Evolutionary conservation across 495 filamentous ascomycete genomes (phyloP), one percentile per base, ranked within the genome.

Genomic region (Penicillium parvum): DNA sequence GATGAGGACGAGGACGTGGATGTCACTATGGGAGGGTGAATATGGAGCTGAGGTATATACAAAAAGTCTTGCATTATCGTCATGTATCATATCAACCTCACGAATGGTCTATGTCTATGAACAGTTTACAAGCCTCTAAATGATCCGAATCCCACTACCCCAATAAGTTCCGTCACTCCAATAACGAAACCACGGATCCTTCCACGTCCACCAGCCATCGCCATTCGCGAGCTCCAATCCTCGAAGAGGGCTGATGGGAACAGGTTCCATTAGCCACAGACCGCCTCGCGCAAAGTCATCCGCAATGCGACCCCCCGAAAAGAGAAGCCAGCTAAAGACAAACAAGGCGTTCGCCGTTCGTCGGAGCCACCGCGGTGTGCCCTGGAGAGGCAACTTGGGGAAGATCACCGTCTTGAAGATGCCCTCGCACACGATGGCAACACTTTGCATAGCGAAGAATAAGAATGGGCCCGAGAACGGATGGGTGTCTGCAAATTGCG

Each of bases 231-330:
- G 55, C 1, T 77, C 78, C 7, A 85, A 26, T 7, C 68, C 71
- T 27, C 83, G 63, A 8, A 82, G 32, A 3, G 64, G 54, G 50
- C 83, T 86, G 1, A 85, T 14, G 0, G 85, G 85, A n/a, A 88
- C 60, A 0, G 83, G 84, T 61, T 88, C 83, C 46, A 72, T 78
- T 12, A 86, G 43, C 78, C 80, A 88, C 6, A 88, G 26, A 0
- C 78, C 83, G 0, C 73, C 74, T 9, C 68, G 61, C 0, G 73
- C 64, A 53, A 87, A 78, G 39, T 90, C 85, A 60, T 86, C 79
- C 18, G 64, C 66, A 7, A 82, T 58, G 1, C 80, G 50, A 21
- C 59, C 45, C 3, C 68, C 69, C 0, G 83, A 83, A n/a, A 61
- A 37, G 4, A 73, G 64, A 32, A 85, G 60, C 84, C 84, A 90